These are phyloP conservation scores for Passalora sequoiae DNA, from an alignment of 2,329 filamentous ascomycete species.

Conservation along the genomic window DNA sequence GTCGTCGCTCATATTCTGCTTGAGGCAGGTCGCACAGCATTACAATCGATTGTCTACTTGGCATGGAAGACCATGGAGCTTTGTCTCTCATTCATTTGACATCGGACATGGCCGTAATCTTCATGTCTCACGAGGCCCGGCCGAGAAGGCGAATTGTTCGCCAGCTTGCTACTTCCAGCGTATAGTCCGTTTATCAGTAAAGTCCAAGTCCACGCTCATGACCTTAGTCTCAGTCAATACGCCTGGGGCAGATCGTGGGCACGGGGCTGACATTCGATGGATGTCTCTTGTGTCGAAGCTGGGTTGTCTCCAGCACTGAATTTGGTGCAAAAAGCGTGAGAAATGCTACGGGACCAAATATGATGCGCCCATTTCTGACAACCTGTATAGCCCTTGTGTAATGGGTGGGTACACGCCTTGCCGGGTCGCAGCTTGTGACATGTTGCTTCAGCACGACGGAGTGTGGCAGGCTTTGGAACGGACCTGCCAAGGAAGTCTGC, in stretches of 20 bases:
- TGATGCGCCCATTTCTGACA: neutral
- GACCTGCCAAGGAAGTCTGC: neutral
- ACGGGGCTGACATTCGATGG: neutral
- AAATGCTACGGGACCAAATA: neutral
- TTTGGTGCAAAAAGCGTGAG: too few relatives aligned
- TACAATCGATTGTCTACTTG: neutral
- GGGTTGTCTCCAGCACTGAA: neutral
- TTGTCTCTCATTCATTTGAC: neutral
- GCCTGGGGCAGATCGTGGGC: neutral
- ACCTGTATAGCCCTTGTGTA: too few relatives aligned
- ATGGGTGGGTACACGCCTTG: too few relatives aligned
- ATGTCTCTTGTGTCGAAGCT: neutral
- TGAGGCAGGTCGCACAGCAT: neutral
- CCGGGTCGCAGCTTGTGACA: neutral
- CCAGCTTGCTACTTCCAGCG: neutral
- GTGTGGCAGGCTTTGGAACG: neutral
- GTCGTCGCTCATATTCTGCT: neutral
- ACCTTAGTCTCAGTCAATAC: neutral
- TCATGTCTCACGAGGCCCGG: neutral
- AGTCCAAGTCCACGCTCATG: neutral
- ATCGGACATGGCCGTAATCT: conserved; percentile 1
- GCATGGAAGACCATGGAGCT: neutral
- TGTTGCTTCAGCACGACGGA: neutral
- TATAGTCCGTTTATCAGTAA: neutral
- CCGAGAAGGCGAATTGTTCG: neutral